Evolutionary conservation across 129 eudicot genomes (phyloP), one percentile per base, ranked within the genome.

Genomic region (Lonicera japonica): DNA sequence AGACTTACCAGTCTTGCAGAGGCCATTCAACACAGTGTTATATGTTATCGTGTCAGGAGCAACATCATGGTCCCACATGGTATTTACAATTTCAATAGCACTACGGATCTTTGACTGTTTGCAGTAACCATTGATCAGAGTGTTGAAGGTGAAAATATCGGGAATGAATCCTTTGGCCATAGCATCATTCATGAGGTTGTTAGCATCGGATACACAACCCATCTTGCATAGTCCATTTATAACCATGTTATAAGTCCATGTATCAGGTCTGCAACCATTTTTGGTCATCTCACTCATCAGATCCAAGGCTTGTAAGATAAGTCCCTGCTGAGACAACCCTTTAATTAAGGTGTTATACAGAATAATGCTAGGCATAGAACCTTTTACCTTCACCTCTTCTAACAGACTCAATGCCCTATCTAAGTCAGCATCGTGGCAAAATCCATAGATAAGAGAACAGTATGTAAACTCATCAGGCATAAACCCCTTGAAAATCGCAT

Each of bases 91-190:
- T 56, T 82, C 91, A 38, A 92, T 78, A 14, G 96, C 99, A 16
- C 53, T 64, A 18, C 63, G 79, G 40, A 92, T 67, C 83, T 85
- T 92, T 54, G 75, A 70, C 85, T 87, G 88, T 73, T 88, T 92
- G 79, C 96, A 87, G 25, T 88, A 88, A 25, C 96, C 99, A 78
- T 92, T 96, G 23, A 92, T 85, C 69, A 92, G 54, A 56, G 91
- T 92, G 46, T 92, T 92, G 70, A 88, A 92, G 25, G 95, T 92
- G 61, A 82, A 92, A 43, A 92, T 82, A 61, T 92, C 99, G 0
- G 99, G 99, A 78, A 80, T 56, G 19, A 86, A 61, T 60, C 99
- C 99, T 85, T 72, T 85, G 20, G 53, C 58, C 67, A 85, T 66
- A 4, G 92, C 88, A 71, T 83, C 78, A 38, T 80, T 74, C 79